Conservation (phyloP, 129 eudicot species). For the Gnaphalium uliginosum region DNA sequence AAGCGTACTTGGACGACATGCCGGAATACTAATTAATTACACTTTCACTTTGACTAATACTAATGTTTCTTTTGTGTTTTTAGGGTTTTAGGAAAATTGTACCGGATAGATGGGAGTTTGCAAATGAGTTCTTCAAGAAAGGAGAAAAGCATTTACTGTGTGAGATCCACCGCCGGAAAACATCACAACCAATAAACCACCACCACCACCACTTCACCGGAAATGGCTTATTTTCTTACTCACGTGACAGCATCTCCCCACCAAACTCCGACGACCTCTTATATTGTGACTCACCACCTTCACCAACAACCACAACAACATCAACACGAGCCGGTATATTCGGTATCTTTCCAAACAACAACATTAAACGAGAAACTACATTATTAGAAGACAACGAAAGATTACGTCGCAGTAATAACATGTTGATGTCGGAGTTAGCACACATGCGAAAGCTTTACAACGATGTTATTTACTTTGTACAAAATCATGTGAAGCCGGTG, state of each 20-base stretch:
- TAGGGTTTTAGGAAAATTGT: conserved; percentile 97
- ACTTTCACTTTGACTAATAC: background rate
- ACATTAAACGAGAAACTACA: conserved; percentile 36
- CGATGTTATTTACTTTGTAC: conserved; percentile 89
- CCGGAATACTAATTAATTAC: no score
- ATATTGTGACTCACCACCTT: conserved; percentile 43
- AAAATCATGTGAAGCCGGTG: conserved; percentile 88
- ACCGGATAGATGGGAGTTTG: conserved; percentile 98
- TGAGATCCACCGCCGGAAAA: conserved; percentile 93
- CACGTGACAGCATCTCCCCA: conserved; percentile 77
- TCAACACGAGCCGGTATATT: conserved; percentile 15
- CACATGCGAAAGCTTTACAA: conserved; percentile 91
- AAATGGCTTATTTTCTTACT: conserved; percentile 50
- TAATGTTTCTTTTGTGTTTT: conserved; percentile 12
- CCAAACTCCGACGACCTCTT: conserved; percentile 73
- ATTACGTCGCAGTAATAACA: conserved; percentile 69
- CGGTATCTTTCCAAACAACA: conserved; percentile 13
- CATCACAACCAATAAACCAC: conserved; percentile 61
- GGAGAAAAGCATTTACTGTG: conserved; percentile 86
- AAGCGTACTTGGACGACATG: no score
- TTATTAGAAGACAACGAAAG: conserved; percentile 87
- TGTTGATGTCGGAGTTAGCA: conserved; percentile 81
- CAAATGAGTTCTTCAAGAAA: conserved; percentile 78
- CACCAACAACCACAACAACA: conserved; percentile 40
- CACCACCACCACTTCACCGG: conserved; percentile 51